Percentiles rank a stretch among this genome's conserved stretches.
Evolutionary conservation across 495 filamentous ascomycete species (phyloP).

Genomic region (Viridothelium virens): DNA sequence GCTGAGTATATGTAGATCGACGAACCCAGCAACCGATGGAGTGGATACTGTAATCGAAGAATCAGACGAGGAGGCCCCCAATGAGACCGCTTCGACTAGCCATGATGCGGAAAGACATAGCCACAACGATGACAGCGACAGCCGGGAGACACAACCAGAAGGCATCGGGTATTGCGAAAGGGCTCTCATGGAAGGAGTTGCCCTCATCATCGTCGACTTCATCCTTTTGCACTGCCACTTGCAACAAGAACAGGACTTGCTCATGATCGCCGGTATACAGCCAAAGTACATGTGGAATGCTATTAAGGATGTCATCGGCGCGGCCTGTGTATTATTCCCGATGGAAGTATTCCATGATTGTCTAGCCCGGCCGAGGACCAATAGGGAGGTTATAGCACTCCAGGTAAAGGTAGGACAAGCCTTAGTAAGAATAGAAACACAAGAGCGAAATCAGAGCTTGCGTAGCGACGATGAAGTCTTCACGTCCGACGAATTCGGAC

Average conservation of each 20-base stretch:
- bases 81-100: no score
- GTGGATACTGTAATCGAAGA: no score
- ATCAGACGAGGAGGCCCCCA: no score
- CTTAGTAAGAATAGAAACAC: background rate
- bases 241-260: background rate
- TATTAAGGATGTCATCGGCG: background rate
- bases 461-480: no score
- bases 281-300: background rate
- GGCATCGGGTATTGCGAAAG: background rate
- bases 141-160: background rate
- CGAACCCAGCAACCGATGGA: no score
- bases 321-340: background rate
- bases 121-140: no score
- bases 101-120: no score
- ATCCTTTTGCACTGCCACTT: background rate
- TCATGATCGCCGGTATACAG: background rate
- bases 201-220: slow-evolving; percentile 8
- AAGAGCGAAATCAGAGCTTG: background rate
- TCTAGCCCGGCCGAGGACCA: background rate
- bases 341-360: background rate
- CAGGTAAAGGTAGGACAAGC: background rate
- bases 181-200: background rate
- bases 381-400: background rate
- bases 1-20: no score
- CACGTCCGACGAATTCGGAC: background rate